Evolutionary conservation across 2,329 filamentous ascomycete genomes (phyloP), one percentile per base, ranked within the genome.

Genomic region (Emmonsia crescens): DNA sequence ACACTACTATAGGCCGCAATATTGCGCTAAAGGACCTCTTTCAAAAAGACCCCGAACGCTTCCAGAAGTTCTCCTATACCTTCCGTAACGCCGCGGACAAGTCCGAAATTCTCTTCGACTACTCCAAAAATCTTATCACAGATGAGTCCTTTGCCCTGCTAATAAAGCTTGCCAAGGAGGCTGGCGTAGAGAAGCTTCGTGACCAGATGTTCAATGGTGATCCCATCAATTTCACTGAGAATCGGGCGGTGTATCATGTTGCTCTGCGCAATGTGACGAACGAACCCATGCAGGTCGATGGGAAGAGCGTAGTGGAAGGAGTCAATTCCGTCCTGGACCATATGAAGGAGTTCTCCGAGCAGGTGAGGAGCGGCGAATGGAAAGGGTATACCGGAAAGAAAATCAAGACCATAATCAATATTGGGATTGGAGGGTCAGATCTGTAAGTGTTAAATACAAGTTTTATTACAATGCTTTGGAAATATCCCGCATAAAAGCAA

Each of bases 141-240:
- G 89, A 96, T 69, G 92, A 97, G 79, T 97, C 93, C 4, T 81
- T 97, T 59, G 82, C 88, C 67, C 83, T 96, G 57, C 84, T 99
- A 60, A 82, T 95, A 70, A 87, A 96, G 80, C 86, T 99, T 33
- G 94, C 94, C 66, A 87, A 92, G 78, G 89, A 97, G 79, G 91
- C 93, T 67, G 87, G 88, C 68, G 78, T 99, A 46, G 92, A 96
- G 82, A 84, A 95, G 81, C 89, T 96, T 75, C 89, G 94, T 66
- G 93, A 99, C 85, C 87, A 87, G 73, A 96, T 99, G 92, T 99
- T 99, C 79, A 87, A 86, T 62, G 94, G 94, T 69, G 90, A 97
- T 74, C 93, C 95, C 84, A 97, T 99, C 83, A 99, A 99, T 85
- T 96, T 96, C 80, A 99, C 94, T 64, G 94, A 99, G 82, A 82